Conservation (phyloP, 2,329 filamentous ascomycete species). For the Fusarium siculi region DNA sequence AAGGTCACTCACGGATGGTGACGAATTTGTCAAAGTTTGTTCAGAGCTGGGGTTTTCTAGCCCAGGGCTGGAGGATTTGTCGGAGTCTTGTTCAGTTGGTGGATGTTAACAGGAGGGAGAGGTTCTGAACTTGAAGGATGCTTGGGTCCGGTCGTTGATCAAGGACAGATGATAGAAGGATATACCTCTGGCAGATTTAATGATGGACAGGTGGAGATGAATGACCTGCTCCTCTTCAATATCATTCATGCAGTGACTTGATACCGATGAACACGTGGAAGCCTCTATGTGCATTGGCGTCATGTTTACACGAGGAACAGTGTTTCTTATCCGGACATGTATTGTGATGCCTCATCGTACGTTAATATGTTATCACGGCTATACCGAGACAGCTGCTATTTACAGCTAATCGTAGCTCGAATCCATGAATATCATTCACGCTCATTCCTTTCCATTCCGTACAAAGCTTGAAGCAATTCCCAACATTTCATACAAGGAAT, state of each 20-base stretch:
- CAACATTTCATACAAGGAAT: neutral
- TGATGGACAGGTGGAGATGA: conserved; percentile 2
- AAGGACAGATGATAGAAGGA: conserved; percentile 10
- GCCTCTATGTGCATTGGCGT: neutral
- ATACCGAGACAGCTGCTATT: neutral
- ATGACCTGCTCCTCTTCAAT: neutral
- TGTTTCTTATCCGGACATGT: neutral
- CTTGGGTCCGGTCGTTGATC: neutral
- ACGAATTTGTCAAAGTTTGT: neutral
- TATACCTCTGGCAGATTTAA: conserved; percentile 29
- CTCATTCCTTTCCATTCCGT: conserved; percentile 16
- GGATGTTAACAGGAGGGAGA: neutral
- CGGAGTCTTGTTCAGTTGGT: conserved; percentile 3
- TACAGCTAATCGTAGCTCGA: conserved; percentile 12
- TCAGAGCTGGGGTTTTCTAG: neutral
- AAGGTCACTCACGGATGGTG: neutral
- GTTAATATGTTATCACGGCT: conserved; percentile 5
- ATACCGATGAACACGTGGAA: neutral
- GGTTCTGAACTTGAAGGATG: neutral
- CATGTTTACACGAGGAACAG: neutral
- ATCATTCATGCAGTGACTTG: neutral
- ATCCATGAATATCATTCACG: conserved; percentile 6
- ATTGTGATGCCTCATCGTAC: conserved; percentile 13
- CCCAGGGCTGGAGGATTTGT: conserved; percentile 1
- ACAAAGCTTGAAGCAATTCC: conserved; percentile 2